Base-by-base conservation (phyloP, 2,329 filamentous ascomycete species). In the Exophiala phaeomuriformis region DNA sequence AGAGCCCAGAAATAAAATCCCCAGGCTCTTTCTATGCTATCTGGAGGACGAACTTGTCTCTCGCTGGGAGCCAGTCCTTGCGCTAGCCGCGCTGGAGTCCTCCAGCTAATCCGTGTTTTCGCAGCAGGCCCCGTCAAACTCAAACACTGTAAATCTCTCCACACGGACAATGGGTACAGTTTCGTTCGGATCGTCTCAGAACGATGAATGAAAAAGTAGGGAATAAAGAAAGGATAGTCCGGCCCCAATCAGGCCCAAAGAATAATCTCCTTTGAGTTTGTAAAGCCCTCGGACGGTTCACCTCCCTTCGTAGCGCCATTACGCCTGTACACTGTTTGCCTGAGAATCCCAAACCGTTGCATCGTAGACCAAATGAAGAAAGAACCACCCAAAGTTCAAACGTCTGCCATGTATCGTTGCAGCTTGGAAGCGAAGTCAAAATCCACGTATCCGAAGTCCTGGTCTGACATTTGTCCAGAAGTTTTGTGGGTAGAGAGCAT, bases 311-410 rank as follows among this genome's bases (percentile, higher is more conserved):
- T 27, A 49, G 56, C 54, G 51, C 57, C 57, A n/a, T 49, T 46
- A 59, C 57, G 49, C 57, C 57, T 57, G 53, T 59, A 59, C 57
- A 57, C 44, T 19, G 19, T 19, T 42, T 55, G 9, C 42, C 45
- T 37, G 40, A 40, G 42, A 35, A 52, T 52, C 47, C 43, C 52
- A 53, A 30, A 49, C 56, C 56, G 41, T 55, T 45, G 47, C 35
- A 7, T 53, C 50, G 40, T 53, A 46, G 37, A 44, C 50, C 36
- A 53, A 41, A 12, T 36, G n/a, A 42, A 44, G 39, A 53, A 49
- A 46, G 47, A 36, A 53, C 31, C 31, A 44, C 43, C 51, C 52
- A 46, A 53, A 37, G n/a, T 46, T 8, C 40, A 36, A 35, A 49
- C 43, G 36, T 40, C 19, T 49, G 37, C 36, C 43, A 4, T 33